These are phyloP conservation scores for Pluteus cervinus DNA, from an alignment of 768 basidiomycete genomes.

Conservation along the genomic window DNA sequence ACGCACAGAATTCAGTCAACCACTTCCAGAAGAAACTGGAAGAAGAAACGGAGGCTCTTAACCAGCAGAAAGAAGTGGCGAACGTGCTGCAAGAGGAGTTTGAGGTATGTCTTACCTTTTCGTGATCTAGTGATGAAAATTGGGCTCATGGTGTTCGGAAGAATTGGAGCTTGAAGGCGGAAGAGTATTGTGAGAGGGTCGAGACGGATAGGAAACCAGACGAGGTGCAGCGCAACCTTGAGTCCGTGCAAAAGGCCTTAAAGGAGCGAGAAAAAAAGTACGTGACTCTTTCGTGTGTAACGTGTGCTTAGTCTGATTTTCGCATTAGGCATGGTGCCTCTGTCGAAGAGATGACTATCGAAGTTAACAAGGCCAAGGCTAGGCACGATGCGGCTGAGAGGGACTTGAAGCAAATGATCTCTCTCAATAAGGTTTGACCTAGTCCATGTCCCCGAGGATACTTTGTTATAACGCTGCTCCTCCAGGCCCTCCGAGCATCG, in stretches of 20 bases:
- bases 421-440: constrained; percentile 55
- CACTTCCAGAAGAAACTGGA: constrained; percentile 50
- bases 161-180: constrained; percentile 63
- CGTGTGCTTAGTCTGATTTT: constrained; percentile 2
- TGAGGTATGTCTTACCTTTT: constrained; percentile 31
- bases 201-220: constrained; percentile 52
- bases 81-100: constrained; percentile 58
- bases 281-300: constrained; percentile 9
- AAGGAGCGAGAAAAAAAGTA: constrained; percentile 62
- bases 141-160: constrained; percentile 18
- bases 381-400: constrained; percentile 53
- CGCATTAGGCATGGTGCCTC: constrained; percentile 61
- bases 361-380: constrained; percentile 59
- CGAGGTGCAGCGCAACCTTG: constrained; percentile 53
- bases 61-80: constrained; percentile 36
- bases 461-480: not conserved
- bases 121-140: not conserved
- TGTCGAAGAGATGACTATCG: constrained; percentile 69
- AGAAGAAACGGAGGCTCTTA: constrained; percentile 40
- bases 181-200: constrained; percentile 52
- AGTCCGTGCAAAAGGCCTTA: constrained; percentile 59
- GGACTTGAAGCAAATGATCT: constrained; percentile 58
- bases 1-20: constrained; percentile 40
- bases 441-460: not conserved
- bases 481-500: constrained; percentile 62